Conservation (phyloP, 768 basidiomycete species). For the Leccinum rimulosum region DNA sequence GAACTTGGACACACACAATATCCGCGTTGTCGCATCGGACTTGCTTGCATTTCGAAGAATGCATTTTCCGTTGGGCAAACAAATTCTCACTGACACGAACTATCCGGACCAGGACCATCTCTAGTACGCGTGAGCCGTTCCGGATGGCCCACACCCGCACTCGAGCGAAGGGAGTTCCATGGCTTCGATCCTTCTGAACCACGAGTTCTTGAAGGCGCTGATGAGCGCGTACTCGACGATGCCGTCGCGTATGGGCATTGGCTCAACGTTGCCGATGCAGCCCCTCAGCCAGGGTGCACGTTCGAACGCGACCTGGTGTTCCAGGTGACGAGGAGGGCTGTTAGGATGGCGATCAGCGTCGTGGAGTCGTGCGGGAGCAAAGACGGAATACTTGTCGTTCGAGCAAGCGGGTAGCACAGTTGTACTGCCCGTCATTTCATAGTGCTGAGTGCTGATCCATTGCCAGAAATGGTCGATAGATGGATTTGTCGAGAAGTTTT, state of each 20-base stretch:
- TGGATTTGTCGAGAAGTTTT: conserved; percentile 73
- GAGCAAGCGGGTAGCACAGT: conserved; percentile 63
- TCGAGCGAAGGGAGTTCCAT: conserved; percentile 77
- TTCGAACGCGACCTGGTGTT: conserved; percentile 66
- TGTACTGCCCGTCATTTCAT: conserved; percentile 52
- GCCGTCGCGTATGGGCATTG: conserved; percentile 69
- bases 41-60: conserved; percentile 35
- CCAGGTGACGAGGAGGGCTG: conserved; percentile 93
- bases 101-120: conserved; percentile 82
- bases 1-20: conserved; percentile 39
- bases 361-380: conserved; percentile 28
- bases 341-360: conserved; percentile 4
- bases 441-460: conserved; percentile 88
- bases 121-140: conserved; percentile 93
- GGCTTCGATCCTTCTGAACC: conserved; percentile 78
- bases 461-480: conserved; percentile 96
- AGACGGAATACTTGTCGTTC: conserved; percentile 73
- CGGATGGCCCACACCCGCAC: conserved; percentile 93
- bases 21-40: too few species aligned
- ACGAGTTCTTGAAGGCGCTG: conserved; percentile 85
- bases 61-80: conserved; percentile 86
- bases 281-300: conserved; percentile 71
- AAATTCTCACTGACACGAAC: conserved; percentile 65
- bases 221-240: conserved; percentile 87
- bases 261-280: conserved; percentile 92